phyloP scores from a whole-genome alignment of 768 basidiomycete genomes.

The Strobilomyces dryophilus region DNA sequence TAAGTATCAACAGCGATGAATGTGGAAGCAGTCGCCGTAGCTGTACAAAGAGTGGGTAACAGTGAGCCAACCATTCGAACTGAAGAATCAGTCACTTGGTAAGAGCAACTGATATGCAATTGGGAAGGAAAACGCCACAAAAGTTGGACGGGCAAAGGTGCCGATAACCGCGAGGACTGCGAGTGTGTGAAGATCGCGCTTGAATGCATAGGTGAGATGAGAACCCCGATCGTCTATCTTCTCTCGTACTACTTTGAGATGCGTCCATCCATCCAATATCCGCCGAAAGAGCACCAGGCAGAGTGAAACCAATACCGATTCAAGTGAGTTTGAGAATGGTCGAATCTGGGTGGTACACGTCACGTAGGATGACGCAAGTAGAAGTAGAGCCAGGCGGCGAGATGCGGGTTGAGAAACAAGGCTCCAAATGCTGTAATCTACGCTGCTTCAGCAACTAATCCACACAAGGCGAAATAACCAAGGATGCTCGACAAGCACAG shows the following conservation, averaged over 20 bases:
- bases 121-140: slow-evolving; percentile 31
- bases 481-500: slow-evolving; percentile 30
- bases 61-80: slow-evolving; percentile 5
- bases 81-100: slow-evolving; percentile 9
- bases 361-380: slow-evolving; percentile 36
- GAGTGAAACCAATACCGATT: slow-evolving; percentile 29
- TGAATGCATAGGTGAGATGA: background rate
- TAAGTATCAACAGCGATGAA: slow-evolving; percentile 29
- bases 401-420: slow-evolving; percentile 18
- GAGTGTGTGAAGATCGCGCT: slow-evolving; percentile 23
- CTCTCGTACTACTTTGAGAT: background rate
- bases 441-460: slow-evolving; percentile 1
- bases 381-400: slow-evolving; percentile 21
- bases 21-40: slow-evolving; percentile 5
- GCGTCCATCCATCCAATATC: slow-evolving; percentile 6
- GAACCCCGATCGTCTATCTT: background rate
- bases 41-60: slow-evolving; percentile 22
- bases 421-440: slow-evolving; percentile 24
- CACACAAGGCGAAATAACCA: slow-evolving; percentile 18
- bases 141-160: slow-evolving; percentile 35
- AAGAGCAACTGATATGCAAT: slow-evolving; percentile 24
- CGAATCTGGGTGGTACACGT: slow-evolving; percentile 36
- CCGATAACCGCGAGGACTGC: slow-evolving; percentile 27
- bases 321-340: slow-evolving; percentile 38
- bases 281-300: slow-evolving; percentile 26